These are phyloP conservation scores for Alnus rubra DNA, from an alignment of 306 rosid species.

Conservation along the genomic window DNA sequence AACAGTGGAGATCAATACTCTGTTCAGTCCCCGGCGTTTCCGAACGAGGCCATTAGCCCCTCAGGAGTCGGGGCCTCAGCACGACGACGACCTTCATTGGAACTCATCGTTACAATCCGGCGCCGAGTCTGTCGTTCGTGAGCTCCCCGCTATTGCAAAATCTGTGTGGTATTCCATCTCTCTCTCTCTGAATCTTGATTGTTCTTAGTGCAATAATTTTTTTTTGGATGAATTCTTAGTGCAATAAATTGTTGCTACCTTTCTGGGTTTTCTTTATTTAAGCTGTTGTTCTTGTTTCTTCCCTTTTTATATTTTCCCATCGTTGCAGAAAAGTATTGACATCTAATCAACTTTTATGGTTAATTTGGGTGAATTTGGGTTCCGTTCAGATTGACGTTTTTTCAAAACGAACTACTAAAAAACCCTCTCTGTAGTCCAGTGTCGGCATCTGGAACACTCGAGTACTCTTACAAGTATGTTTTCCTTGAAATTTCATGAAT, in stretches of 20 bases:
- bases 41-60: conserved; percentile 15
- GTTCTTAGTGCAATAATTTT: not conserved
- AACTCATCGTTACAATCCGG: conserved; percentile 29
- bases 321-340: no score
- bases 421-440: conserved; percentile 9
- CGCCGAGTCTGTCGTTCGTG: conserved; percentile 52
- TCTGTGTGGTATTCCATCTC: conserved; percentile 25
- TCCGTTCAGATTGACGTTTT: no score
- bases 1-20: no score
- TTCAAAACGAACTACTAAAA: no score
- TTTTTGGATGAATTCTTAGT: not conserved
- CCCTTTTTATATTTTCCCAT: no score
- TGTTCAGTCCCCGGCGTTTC: no score
- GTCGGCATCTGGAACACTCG: conserved; percentile 88
- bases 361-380: not conserved
- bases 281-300: no score
- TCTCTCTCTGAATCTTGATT: not conserved
- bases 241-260: not conserved
- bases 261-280: not conserved
- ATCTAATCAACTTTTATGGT: not conserved
- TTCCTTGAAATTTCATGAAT: conserved; percentile 18
- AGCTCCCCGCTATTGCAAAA: conserved; percentile 54
- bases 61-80: conserved; percentile 3
- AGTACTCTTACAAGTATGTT: conserved; percentile 88
- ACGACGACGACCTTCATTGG: conserved; percentile 9